A percentile compares a stretch with the other conserved stretches of the same genome.
Conservation (phyloP, 1,284 basidiomycete species). For the Tylopilus orsonianus region DNA sequence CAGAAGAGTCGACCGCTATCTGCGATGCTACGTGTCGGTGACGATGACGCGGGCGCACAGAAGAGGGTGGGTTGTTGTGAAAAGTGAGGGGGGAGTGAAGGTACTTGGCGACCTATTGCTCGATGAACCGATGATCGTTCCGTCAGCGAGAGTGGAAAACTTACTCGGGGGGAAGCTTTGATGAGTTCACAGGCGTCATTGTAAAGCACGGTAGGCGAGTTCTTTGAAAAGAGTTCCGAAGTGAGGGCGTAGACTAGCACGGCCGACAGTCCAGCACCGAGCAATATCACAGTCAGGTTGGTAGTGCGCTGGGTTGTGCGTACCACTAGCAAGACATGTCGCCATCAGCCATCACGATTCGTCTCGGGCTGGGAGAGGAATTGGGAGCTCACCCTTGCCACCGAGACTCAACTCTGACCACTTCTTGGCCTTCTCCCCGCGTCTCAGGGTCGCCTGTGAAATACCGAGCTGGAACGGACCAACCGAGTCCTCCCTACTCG, state of each 20-base stretch:
- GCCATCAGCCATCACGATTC: background rate
- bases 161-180: conserved; percentile 68
- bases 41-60: conserved; percentile 70
- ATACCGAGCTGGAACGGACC: conserved; percentile 85
- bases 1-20: conserved; percentile 64
- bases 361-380: too few relatives aligned
- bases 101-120: conserved; percentile 58
- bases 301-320: conserved; percentile 70
- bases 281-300: conserved; percentile 79
- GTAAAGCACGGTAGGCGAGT: conserved; percentile 90
- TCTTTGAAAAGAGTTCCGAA: conserved; percentile 88
- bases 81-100: conserved; percentile 66
- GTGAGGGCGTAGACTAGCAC: conserved; percentile 84
- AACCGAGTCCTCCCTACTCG: conserved; percentile 54
- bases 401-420: conserved; percentile 83
- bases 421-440: conserved; percentile 59
- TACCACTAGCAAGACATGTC: conserved; percentile 16
- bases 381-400: conserved; percentile 79
- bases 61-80: conserved; percentile 75
- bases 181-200: conserved; percentile 85
- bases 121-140: background rate
- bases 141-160: conserved; percentile 21
- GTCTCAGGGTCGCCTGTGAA: conserved; percentile 52
- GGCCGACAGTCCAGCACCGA: conserved; percentile 80
- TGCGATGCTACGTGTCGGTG: conserved; percentile 77